These are phyloP conservation scores for Epichloe amarillans DNA, from an alignment of 2,329 filamentous ascomycete genomes.

Conservation along the genomic window DNA sequence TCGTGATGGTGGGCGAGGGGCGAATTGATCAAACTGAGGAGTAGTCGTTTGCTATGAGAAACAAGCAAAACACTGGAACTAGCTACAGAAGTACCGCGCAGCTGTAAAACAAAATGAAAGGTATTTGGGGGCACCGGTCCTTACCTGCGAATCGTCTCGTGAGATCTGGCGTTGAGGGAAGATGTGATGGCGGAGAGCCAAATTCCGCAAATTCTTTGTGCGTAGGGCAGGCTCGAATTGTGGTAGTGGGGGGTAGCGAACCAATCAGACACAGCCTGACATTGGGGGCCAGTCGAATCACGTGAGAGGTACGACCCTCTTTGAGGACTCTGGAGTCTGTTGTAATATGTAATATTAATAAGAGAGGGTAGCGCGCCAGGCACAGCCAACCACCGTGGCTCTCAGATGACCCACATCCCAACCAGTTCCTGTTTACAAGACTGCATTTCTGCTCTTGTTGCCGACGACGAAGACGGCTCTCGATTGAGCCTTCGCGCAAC, in stretches of 20 bases:
- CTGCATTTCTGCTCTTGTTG: conserved; percentile 1
- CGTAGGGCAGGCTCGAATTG: conserved; percentile 27
- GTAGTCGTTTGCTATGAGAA: neutral
- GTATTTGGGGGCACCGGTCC: conserved; percentile 14
- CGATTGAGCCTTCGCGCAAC: neutral
- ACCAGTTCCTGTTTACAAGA: conserved; percentile 4
- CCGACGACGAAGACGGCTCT: neutral
- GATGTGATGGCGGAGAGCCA: conserved; percentile 23
- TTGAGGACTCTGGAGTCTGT: neutral
- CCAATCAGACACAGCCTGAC: conserved; percentile 18
- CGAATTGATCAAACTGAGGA: neutral
- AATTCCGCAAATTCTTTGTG: conserved; percentile 30
- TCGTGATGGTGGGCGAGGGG: conserved; percentile 1
- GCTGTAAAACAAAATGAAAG: neutral
- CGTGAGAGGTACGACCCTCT: conserved; percentile 12
- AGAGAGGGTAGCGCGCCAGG: neutral
- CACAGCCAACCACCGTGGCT: neutral
- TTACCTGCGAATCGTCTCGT: conserved; percentile 30
- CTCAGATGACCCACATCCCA: conserved; percentile 1
- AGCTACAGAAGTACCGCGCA: neutral
- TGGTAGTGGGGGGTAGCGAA: conserved; percentile 20
- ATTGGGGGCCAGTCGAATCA: conserved; percentile 8
- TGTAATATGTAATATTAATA: neutral
- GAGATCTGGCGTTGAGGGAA: conserved; percentile 24
- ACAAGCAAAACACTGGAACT: neutral